These are phyloP conservation scores for Colletotrichum plurivorum DNA, from an alignment of 2,329 filamentous ascomycete genomes.

Conservation along the genomic window DNA sequence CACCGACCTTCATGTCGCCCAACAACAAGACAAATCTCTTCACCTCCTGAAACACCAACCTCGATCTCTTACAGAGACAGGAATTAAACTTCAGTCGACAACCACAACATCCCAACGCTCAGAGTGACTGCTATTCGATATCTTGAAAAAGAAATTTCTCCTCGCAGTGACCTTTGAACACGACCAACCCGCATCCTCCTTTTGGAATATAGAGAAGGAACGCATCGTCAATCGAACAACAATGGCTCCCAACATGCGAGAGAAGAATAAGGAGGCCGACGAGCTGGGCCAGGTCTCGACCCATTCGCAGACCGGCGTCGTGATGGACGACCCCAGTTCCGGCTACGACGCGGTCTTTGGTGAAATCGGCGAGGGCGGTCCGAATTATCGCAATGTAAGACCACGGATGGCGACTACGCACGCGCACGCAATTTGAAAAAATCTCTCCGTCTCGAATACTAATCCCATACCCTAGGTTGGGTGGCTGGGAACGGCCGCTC, in stretches of 20 bases:
- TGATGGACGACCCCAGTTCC: slow-evolving; percentile 20
- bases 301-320: slow-evolving; percentile 28
- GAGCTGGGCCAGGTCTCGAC: slow-evolving; percentile 22
- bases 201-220: no score
- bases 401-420: slow-evolving; percentile 41
- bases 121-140: slow-evolving; percentile 21
- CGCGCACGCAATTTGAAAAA: not conserved
- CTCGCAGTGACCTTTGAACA: slow-evolving; percentile 18
- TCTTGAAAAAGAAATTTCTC: not conserved
- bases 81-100: not conserved
- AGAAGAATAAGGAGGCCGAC: slow-evolving; percentile 33
- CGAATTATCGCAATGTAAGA: slow-evolving; percentile 50
- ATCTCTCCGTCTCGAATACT: slow-evolving; percentile 4
- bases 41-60: slow-evolving; percentile 16
- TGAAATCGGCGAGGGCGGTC: slow-evolving; percentile 47
- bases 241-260: slow-evolving; percentile 8
- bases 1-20: slow-evolving; percentile 17
- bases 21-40: slow-evolving; percentile 1
- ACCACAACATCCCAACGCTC: not conserved
- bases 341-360: slow-evolving; percentile 50
- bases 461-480: slow-evolving; percentile 49
- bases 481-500: slow-evolving; percentile 57
- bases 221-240: slow-evolving; percentile 5
- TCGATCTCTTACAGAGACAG: slow-evolving; percentile 2
- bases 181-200: not conserved